Evolutionary conservation across 768 basidiomycete genomes (phyloP).

Genomic region (Auricularia heimuer): DNA sequence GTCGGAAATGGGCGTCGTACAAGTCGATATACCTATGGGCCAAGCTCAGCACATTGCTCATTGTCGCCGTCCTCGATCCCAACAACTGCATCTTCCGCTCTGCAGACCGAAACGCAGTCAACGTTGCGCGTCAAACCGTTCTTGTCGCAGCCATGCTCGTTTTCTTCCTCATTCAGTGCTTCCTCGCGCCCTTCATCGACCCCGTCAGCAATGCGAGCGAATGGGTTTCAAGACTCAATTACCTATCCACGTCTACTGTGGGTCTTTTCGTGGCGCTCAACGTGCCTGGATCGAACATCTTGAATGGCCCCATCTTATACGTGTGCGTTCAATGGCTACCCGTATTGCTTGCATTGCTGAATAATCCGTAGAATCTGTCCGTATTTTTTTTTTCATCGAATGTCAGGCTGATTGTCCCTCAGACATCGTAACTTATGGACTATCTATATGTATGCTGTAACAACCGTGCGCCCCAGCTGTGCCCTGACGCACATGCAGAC

Average conservation of each 20-base stretch:
- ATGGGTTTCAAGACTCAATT: conserved; percentile 63
- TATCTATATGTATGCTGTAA: conserved; percentile 44
- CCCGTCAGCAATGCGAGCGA: conserved; percentile 68
- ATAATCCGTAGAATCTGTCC: neutral
- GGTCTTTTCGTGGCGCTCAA: conserved; percentile 54
- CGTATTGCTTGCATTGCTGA: neutral
- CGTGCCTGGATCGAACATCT: conserved; percentile 38
- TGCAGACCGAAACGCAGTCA: conserved; percentile 37
- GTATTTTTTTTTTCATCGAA: neutral
- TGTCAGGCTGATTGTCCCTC: neutral
- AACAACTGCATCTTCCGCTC: conserved; percentile 67
- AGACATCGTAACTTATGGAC: conserved; percentile 55
- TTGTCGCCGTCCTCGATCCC: conserved; percentile 55
- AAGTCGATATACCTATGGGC: conserved; percentile 56
- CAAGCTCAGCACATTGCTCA: conserved; percentile 57
- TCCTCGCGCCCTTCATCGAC: conserved; percentile 53
- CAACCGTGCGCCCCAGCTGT: neutral
- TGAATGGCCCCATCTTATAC: conserved; percentile 59
- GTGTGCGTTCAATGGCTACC: conserved; percentile 31
- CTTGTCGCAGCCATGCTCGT: conserved; percentile 45
- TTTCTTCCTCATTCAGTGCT: conserved; percentile 55
- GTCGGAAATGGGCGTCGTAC: conserved; percentile 59
- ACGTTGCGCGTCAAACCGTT: conserved; percentile 50
- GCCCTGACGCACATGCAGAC: conserved; percentile 29
- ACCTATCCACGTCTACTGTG: conserved; percentile 52